Evolutionary conservation across 805 yeast genomes (phyloP), one percentile per base, ranked within the genome.

Genomic region (Wickerhamomyces kurtzmanii): DNA sequence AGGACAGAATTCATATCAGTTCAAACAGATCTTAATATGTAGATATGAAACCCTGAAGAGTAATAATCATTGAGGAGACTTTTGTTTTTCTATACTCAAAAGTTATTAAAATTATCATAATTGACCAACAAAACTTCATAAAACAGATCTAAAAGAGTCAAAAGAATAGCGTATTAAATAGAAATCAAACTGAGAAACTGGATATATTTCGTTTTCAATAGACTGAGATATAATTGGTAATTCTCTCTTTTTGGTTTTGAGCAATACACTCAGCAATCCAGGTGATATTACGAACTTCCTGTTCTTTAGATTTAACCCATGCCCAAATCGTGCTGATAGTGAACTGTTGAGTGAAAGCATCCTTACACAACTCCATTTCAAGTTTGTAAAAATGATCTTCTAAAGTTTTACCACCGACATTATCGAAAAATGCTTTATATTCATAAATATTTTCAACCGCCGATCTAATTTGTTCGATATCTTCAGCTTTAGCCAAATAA

Each of bases 261-360:
- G 97, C 96, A 61, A 91, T 91, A 65, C 99, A 91, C 62, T 91
- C 99, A 27, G 97, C 95, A 32, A 91, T 89, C 99, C 99, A 91
- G n/a, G 97, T 85, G 40, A 91, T 80, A 54, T 91, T 91, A 57
- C 98, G 73, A 34, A 93, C 75, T 57, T 91, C 99, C 59, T 93
- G 98, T 57, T 91, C 98, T 49, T 81, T 82, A 12, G 95, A 79
- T 57, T 85, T 81, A 50, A 93, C 71, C 94, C 96, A 91, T 6
- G 96, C 95, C 91, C 96, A 91, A 31, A 91, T 66, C 3, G 95
- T 80, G 21, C 86, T 71, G 43, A 81, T 71, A 12, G 96, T 75
- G 56, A 91, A 91, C 55, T 89, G 97, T 59, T 91, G 98, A 19
- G 98, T 87, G 56, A 91, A 86, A 1, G 96, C 95, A 49, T 80